phyloP scores from a whole-genome alignment of 345 rosid genomes.

The Euphorbia peplus region DNA sequence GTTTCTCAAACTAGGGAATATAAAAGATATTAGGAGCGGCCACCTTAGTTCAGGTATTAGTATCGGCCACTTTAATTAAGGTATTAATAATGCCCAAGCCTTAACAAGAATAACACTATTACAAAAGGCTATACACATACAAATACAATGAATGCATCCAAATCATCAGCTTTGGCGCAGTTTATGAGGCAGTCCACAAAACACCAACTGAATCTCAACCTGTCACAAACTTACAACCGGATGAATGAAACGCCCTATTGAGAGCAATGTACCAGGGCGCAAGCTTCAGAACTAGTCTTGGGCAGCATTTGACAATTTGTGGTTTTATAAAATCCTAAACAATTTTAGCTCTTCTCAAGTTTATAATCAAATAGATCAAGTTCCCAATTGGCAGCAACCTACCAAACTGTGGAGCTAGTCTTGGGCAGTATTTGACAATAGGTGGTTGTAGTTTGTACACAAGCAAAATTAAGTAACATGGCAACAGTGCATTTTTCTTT shows the following conservation, averaged over 20 bases:
- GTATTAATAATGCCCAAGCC: neutral
- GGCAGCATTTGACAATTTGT: neutral
- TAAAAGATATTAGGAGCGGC: neutral
- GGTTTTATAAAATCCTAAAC: too few relatives aligned
- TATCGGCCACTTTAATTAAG: neutral
- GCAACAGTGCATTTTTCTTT: too few relatives aligned
- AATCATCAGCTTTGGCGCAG: too few relatives aligned
- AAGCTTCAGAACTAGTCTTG: neutral
- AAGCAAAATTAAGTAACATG: neutral
- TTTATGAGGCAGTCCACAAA: too few relatives aligned
- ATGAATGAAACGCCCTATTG: neutral
- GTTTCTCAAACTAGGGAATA: neutral
- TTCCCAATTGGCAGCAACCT: constrained; percentile 1
- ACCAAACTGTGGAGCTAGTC: neutral
- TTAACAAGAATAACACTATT: neutral
- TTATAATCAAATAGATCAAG: neutral
- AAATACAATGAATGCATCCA: too few relatives aligned
- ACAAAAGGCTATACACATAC: neutral
- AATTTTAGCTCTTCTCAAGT: too few relatives aligned
- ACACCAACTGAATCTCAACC: too few relatives aligned
- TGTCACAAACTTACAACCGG: too few relatives aligned
- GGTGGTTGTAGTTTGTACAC: neutral
- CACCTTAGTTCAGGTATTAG: neutral
- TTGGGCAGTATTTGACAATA: neutral
- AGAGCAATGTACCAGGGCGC: neutral